phyloP scores from a whole-genome alignment of 2,329 filamentous ascomycete genomes.

The Phoma sp. region DNA sequence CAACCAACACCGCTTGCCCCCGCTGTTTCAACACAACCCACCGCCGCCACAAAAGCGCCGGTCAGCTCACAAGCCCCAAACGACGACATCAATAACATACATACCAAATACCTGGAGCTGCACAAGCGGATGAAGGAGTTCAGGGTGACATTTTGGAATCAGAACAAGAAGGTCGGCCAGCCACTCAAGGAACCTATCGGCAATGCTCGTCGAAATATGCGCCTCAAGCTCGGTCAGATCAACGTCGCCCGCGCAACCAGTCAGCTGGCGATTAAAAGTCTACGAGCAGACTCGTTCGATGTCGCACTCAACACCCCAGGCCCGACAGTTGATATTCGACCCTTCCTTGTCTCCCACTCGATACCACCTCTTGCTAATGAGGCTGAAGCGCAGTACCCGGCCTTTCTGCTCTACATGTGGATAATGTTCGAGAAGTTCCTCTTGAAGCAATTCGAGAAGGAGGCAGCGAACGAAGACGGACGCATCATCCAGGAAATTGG shows the following conservation, averaged over 20 bases:
- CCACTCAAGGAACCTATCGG: constrained; percentile 40
- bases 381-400: constrained; percentile 51
- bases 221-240: constrained; percentile 44
- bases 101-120: constrained; percentile 44
- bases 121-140: constrained; percentile 48
- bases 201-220: constrained; percentile 41
- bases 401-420: constrained; percentile 69
- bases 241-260: constrained; percentile 38
- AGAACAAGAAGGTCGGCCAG: constrained; percentile 30
- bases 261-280: constrained; percentile 31
- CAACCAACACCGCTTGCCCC: constrained; percentile 17
- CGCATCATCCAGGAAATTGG: constrained; percentile 75
- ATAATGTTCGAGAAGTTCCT: constrained; percentile 78
- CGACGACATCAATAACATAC: constrained; percentile 38
- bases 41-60: constrained; percentile 6
- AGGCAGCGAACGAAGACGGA: constrained; percentile 48
- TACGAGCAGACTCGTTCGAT: constrained; percentile 41
- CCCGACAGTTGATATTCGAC: constrained; percentile 45
- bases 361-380: constrained; percentile 37
- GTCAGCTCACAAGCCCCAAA: constrained; percentile 18
- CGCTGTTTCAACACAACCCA: constrained; percentile 5
- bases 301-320: constrained; percentile 31
- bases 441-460: constrained; percentile 64
- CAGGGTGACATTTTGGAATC: constrained; percentile 36
- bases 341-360: constrained; percentile 44